phyloP scores from a whole-genome alignment of 1,284 basidiomycete species.

The Exobasidium cylindrosporum region DNA sequence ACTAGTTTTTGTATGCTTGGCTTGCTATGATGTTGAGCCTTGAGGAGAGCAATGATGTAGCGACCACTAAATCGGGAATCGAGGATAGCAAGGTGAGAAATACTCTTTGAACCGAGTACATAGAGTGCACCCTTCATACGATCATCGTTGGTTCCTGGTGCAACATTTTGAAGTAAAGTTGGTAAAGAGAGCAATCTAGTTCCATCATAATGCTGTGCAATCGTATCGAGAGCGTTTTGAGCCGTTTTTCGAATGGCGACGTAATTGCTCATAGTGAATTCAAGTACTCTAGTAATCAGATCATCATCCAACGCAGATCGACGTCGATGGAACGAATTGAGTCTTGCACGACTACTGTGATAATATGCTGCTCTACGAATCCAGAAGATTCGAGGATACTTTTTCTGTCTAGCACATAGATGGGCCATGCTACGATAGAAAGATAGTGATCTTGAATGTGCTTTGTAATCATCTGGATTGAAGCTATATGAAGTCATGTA shows the following conservation, averaged over 20 bases:
- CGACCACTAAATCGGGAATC: slow-evolving; percentile 69
- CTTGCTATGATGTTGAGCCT: slow-evolving; percentile 88
- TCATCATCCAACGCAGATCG: slow-evolving; percentile 77
- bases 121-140: slow-evolving; percentile 93
- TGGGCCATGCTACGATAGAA: slow-evolving; percentile 57
- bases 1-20: slow-evolving; percentile 86
- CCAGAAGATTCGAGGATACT: slow-evolving; percentile 72
- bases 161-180: slow-evolving; percentile 66
- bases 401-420: slow-evolving; percentile 69
- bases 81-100: slow-evolving; percentile 56
- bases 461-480: slow-evolving; percentile 54
- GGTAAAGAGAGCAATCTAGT: slow-evolving; percentile 73
- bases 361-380: slow-evolving; percentile 71
- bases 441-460: slow-evolving; percentile 31
- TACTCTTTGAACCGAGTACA: slow-evolving; percentile 70
- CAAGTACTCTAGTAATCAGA: slow-evolving; percentile 73
- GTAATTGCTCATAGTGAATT: slow-evolving; percentile 66
- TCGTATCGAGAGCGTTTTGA: slow-evolving; percentile 69
- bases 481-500: slow-evolving; percentile 46
- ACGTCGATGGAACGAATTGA: slow-evolving; percentile 75
- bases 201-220: slow-evolving; percentile 75
- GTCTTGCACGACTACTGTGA: slow-evolving; percentile 65
- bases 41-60: slow-evolving; percentile 71
- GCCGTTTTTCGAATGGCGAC: slow-evolving; percentile 63
- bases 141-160: slow-evolving; percentile 66